A percentile compares a stretch with the other conserved stretches of the same genome.
Evolutionary conservation across 2,329 filamentous ascomycete species (phyloP).

Genomic region (Curvularia sp.): DNA sequence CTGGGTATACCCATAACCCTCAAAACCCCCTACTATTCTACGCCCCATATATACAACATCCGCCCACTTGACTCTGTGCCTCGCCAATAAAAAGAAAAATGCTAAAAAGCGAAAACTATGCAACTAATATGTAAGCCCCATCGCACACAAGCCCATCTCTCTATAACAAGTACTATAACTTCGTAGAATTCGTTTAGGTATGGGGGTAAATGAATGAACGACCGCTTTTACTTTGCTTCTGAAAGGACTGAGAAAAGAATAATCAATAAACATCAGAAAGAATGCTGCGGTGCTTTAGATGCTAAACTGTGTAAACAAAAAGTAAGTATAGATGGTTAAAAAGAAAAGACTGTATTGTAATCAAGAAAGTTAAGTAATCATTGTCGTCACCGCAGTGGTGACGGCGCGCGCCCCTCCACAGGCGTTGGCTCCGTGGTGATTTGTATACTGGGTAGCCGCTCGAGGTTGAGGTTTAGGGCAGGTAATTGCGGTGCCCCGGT

Average conservation of each 20-base stretch:
- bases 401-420: constrained; percentile 22
- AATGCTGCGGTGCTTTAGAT: background rate
- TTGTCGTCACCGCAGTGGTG: constrained; percentile 16
- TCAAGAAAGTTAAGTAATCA: background rate
- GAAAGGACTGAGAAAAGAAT: background rate
- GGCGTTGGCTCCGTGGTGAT: constrained; percentile 49
- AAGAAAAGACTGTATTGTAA: background rate
- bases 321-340: background rate
- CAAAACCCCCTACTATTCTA: background rate
- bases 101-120: background rate
- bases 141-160: background rate
- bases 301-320: too few relatives aligned
- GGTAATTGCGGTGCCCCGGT: constrained; percentile 47
- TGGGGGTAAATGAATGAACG: background rate
- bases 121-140: background rate
- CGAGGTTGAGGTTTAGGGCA: constrained; percentile 49
- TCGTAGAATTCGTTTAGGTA: background rate
- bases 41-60: background rate
- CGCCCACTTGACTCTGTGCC: background rate
- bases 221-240: background rate
- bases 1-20: background rate
- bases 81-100: background rate
- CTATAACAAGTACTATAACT: background rate
- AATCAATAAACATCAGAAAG: background rate
- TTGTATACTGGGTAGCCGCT: constrained; percentile 54